Evolutionary conservation across 129 eudicot species (phyloP), one percentile per base, ranked within the genome.

Genomic region (Pseudognaphalium luteoalbum): DNA sequence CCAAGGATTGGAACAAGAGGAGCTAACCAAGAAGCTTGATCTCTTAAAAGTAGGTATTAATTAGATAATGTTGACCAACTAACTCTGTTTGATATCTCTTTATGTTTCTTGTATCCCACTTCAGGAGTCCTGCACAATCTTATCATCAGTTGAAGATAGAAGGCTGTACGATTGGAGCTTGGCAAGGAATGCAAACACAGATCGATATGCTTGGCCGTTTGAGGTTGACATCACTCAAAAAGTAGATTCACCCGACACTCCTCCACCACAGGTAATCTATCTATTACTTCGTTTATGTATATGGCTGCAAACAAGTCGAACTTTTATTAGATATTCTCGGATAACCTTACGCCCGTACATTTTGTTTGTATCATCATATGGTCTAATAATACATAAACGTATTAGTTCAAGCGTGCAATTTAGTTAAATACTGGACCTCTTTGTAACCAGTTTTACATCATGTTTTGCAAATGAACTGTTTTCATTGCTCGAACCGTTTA

Each of bases 101-200:
- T 33, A 52, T 71, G 72, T 34, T 59, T 51, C 11, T 62, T 57
- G 21, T n/a, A 9, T 47, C 70, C 1, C 51, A 64, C 16, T 41
- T 39, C 47, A 93, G 96, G 98, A 90, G 63, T 86, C 98, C 0
- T 81, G 91, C 73, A 66, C 89, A 3, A 85, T 90, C n/a, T 83
- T 93, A 79, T 90, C 98, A 0, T 58, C 89, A 0, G 87, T 66
- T 22, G 90, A 90, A 60, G 98, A 93, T 61, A 86, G 97, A 81
- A 90, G 98, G 69, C 21, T 93, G 52, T 90, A 93, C 4, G 97
- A 93, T 82, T 93, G 98, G 97, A 93, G 98, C 80, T 71, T 93
- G 76, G 91, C 96, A 3, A 90, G 98, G 54, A 84, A 42, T 15
- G 93, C 37, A 59, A 84, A 88, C 30, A 85, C 93, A 6, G 93